Base-by-base conservation (phyloP, 2,329 filamentous ascomycete species). In the Pestalotiopsis sp. region DNA sequence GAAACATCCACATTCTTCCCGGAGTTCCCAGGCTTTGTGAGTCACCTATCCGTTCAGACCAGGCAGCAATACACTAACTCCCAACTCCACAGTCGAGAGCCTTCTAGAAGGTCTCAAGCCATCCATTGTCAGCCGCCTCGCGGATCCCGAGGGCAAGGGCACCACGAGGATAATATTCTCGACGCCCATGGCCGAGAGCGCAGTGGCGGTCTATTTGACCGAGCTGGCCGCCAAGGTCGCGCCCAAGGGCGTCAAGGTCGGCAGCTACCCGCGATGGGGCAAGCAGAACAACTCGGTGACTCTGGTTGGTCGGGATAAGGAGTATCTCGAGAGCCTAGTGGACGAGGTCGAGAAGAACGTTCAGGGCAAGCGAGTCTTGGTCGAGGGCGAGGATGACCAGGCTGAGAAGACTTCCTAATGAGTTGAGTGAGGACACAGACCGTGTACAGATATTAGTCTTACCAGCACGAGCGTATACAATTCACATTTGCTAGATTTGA, bases 251-350 rank as follows among this genome's bases (percentile, higher is more conserved):
- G 87, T 98, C 75, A 98, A 98, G 82, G 94, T 98, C 17, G 96
- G 96, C 61, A 97, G 93, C 80, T 98, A 99, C 81, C 96, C 96
- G 45, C 86, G 94, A 67, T 98, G 95, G 94, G 93, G 92, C 4
- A 95, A 93, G 85, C 89, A 90, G 75, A 86, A 86, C 71, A 98
- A 98, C 80, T 96, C 94, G 0, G 94, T 98, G 62, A 98, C 95
- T 12, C 84, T 99, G 66, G 95, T 98, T 23, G 89, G 89, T 73
- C 90, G 89, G 72, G 92, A 98, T 77, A 84, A 87, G 72, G 90
- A 88, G 27, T 95, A 89, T 74, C 87, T 98, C 77, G 93, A 97
- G 78, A 90, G 89, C 64, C 80, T 98, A 70, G 88, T 97, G 14
- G 81, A 86, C 0, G 94, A 97, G 78, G 93, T 97, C 3, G 88